Percentiles rank a stretch among this genome's conserved stretches.
Evolutionary conservation across 495 filamentous ascomycete species (phyloP).

Genomic region (Aspergillus steynii): DNA sequence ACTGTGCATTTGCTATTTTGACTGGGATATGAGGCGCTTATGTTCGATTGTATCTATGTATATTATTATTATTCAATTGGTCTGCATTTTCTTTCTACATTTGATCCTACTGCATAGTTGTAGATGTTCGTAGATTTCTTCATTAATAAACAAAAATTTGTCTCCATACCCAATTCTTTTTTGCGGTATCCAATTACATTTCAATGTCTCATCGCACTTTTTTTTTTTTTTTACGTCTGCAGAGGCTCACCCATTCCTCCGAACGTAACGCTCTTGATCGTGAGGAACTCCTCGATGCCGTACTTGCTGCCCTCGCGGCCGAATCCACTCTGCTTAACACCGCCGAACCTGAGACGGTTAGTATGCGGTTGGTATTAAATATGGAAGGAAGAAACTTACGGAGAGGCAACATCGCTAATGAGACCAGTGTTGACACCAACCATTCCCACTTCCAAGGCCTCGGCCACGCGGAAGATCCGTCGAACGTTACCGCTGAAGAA

Average conservation of each 20-base stretch:
- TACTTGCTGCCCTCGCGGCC: conserved; percentile 90
- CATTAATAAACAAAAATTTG: conserved; percentile 36
- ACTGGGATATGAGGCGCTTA: conserved; percentile 14
- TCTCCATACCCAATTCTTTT: not conserved
- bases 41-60: conserved; percentile 8
- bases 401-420: conserved; percentile 77
- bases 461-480: conserved; percentile 73
- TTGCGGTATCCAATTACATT: not conserved
- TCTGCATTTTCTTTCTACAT: conserved; percentile 1
- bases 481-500: conserved; percentile 78
- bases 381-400: conserved; percentile 38
- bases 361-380: not conserved
- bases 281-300: conserved; percentile 85
- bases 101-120: not conserved
- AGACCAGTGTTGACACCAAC: conserved; percentile 83
- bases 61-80: conserved; percentile 7
- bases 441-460: conserved; percentile 88
- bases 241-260: conserved; percentile 69
- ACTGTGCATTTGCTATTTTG: conserved; percentile 4
- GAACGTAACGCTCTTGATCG: conserved; percentile 84
- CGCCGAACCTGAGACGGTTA: conserved; percentile 65
- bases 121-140: not conserved
- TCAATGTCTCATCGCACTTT: not conserved
- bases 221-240: conserved; percentile 29
- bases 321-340: conserved; percentile 91